phyloP scores from a whole-genome alignment of 768 basidiomycete species.

The Tremella fuciformis region DNA sequence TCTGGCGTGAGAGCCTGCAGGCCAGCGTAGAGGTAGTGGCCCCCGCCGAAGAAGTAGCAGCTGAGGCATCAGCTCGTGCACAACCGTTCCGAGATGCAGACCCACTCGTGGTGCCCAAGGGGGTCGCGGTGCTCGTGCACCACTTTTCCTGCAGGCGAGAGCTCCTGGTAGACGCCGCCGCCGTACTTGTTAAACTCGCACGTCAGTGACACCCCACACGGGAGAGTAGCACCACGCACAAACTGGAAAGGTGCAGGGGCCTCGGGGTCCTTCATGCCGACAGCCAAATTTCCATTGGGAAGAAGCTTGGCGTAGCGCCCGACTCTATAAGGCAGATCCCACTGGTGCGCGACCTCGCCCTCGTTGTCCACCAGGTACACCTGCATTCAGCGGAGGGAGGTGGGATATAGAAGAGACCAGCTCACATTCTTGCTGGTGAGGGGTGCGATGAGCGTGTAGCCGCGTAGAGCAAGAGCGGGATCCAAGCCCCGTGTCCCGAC shows the following conservation, averaged over 20 bases:
- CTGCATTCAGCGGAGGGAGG: not conserved
- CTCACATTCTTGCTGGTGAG: constrained; percentile 18
- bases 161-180: constrained; percentile 23
- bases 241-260: constrained; percentile 22
- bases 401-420: not conserved
- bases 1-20: constrained; percentile 18
- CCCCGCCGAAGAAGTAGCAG: constrained; percentile 20
- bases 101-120: constrained; percentile 25
- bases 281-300: constrained; percentile 21
- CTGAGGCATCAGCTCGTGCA: not conserved
- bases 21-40: constrained; percentile 22
- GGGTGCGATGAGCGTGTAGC: constrained; percentile 22
- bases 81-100: not conserved
- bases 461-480: constrained; percentile 16
- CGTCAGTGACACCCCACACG: not conserved
- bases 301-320: constrained; percentile 19
- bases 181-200: constrained; percentile 28
- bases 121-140: constrained; percentile 24
- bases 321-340: constrained; percentile 21
- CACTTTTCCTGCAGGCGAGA: constrained; percentile 16
- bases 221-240: constrained; percentile 11
- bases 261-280: constrained; percentile 24
- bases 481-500: constrained; percentile 21
- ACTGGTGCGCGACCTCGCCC: constrained; percentile 15
- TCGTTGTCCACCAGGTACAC: constrained; percentile 22